Evolutionary conservation across 495 filamentous ascomycete genomes (phyloP), one percentile per base, ranked within the genome.

Genomic region (Tuber indicum): DNA sequence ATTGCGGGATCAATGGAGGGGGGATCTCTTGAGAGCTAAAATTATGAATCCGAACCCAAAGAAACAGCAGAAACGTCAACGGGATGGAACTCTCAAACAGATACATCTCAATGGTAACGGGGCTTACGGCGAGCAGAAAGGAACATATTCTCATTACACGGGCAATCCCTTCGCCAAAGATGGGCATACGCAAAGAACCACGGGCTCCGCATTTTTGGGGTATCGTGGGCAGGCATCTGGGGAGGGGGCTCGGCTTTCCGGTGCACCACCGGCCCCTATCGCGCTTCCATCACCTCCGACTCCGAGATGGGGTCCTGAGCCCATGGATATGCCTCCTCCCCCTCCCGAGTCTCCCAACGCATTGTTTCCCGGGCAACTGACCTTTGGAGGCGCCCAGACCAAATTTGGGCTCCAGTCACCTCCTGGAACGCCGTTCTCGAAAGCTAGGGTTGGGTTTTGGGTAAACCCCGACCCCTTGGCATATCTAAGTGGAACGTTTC

Each of bases 1-100:
- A 32, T 47, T 81, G 43, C 76, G 82, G 43, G 66, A 77, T 72
- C 43, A 17, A 16, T 83, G 82, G 81, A 81, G 82, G 71, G 78
- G 73, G 7, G 42, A 49, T n/a, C 66, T 77, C 47, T 70, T 81
- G 49, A 71, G 42, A 46, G 42, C 72, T 75, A 41, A 58, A 73
- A 44, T n/a, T 23, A 42, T 32, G 32, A 73, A 16, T 71, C 32
- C 58, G 26, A 66, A 36, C 6, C 58, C 71, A 16, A 46, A 26
- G 72, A 36, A 62, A 26, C 17, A 41, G 32, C 16, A 72, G 39
- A 9, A 62, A 71, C 43, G 4, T 21, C 47, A 74, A 62, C 42
- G 70, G 23, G 58, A 66, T 36, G 58, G 58, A 14, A 66, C 26
- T 17, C 26, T 66, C 26, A 66, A 66, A 66, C 58, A 66, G 26